Evolutionary conservation across 148 eudicot species (phyloP).

Genomic region (Agrostemma githago): DNA sequence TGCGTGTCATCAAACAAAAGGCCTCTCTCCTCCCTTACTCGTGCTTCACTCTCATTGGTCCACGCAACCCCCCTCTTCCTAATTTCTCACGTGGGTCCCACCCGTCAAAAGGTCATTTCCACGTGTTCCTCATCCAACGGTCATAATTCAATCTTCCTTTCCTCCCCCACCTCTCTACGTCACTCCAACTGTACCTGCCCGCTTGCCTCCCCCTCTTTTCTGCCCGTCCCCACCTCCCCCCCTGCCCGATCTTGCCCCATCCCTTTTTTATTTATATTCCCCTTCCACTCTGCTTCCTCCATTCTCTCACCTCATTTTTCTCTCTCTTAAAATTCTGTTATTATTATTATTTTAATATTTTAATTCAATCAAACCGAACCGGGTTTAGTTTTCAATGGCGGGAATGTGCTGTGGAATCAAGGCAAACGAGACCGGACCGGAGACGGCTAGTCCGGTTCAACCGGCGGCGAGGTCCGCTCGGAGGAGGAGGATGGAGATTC

Average conservation of each 20-base stretch:
- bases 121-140: conserved; percentile 33
- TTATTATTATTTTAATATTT: not conserved
- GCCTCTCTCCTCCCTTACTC: not conserved
- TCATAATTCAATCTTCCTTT: not conserved
- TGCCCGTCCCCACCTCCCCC: conserved; percentile 51
- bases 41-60: conserved; percentile 38
- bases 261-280: not conserved
- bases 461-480: conserved; percentile 39
- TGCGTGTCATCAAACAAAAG: conserved; percentile 51
- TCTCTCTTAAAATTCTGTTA: not conserved
- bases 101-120: conserved; percentile 31
- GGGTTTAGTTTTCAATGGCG: conserved; percentile 39
- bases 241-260: conserved; percentile 27
- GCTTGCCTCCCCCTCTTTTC: not conserved
- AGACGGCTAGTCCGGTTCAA: conserved; percentile 35
- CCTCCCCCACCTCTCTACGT: conserved; percentile 2
- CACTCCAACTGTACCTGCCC: not conserved
- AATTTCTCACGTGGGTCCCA: conserved; percentile 10
- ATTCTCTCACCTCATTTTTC: not conserved
- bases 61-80: conserved; percentile 30
- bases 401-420: conserved; percentile 71
- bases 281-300: not conserved
- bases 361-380: not conserved
- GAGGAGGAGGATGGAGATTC: conserved; percentile 50
- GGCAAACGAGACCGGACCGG: conserved; percentile 52